Evolutionary conservation across 495 filamentous ascomycete species (phyloP), one percentile per base, ranked within the genome.

Genomic region (Annulohypoxylon bovei): DNA sequence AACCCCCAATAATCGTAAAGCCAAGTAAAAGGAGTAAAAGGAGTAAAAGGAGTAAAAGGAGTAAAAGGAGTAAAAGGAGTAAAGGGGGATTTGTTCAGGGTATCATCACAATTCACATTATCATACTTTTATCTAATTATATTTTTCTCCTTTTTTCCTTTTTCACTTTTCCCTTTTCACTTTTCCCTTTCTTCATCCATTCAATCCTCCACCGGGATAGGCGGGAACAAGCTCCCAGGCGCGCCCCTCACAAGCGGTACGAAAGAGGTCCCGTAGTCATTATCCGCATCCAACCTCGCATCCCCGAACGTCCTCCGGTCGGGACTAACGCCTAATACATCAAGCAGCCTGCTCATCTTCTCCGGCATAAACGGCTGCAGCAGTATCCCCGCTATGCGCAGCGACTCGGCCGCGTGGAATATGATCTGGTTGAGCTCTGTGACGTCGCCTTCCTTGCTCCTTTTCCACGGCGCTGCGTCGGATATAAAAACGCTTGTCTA

Each of bases 321-420:
- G 12, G 75, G 73, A n/a, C 82, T 80, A 16, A 98, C 93, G 8
- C 91, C 89, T 3, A 99, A 81, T 71, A 87, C 85, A 74, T 97
- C 92, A 9, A 98, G 84, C 47, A 98, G 73, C 70, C 89, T 83
- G 33, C 80, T 76, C 47, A 92, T 84, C 78, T 95, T 97, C n/a
- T 78, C 83, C 3, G 95, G 95, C 85, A 98, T 94, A 74, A 91
- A 94, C 3, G 95, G 94, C 77, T 97, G 95, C 28, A 99, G 81
- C 35, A 98, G 81, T 60, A 98, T 97, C 7, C 90, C 93, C 3
- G 81, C 79, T 33, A 98, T 86, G 20, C 95, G 90, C 42, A 98
- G 76, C n/a, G 89, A 86, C 76, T 99, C 95, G 1, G 88, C 88
- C 55, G 84, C 82, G 33, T 91, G 83, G 76, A 87, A 97, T 42